Evolutionary conservation across 192 early-diverging fungal genomes (phyloP).

Genomic region (Umbelopsis ramanniana): DNA sequence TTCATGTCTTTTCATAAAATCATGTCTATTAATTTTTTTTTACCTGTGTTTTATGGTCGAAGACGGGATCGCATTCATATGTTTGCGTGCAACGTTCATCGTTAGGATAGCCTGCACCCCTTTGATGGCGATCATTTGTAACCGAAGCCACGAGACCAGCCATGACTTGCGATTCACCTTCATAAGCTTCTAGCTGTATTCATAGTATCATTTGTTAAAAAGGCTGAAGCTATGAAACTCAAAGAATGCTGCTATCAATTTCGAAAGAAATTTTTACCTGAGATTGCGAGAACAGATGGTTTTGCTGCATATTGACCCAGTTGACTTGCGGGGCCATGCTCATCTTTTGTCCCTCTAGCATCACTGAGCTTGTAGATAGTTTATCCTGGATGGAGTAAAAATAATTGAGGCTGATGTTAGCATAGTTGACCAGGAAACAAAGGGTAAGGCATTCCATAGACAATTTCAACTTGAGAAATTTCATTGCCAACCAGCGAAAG

Average conservation of each 20-base stretch:
- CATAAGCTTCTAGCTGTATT: conserved; percentile 12
- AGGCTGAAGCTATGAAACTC: neutral
- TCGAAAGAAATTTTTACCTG: neutral
- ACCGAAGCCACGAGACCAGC: conserved; percentile 19
- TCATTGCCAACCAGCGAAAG: neutral
- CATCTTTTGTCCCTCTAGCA: conserved; percentile 8
- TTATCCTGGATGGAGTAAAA: neutral
- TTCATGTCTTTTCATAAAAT: neutral
- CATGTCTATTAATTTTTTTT: neutral
- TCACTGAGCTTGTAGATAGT: neutral
- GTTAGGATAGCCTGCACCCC: conserved; percentile 8
- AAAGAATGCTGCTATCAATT: neutral
- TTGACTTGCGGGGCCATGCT: neutral
- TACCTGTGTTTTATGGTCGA: neutral
- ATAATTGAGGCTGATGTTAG: neutral
- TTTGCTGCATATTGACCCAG: conserved; percentile 2
- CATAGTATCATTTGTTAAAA: neutral
- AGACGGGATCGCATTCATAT: neutral
- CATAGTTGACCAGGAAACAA: neutral
- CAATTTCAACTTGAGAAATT: neutral
- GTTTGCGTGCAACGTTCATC: neutral
- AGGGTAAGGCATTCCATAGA: neutral
- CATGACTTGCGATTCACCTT: conserved; percentile 11
- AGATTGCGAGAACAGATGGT: conserved; percentile 11
- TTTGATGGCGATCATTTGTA: neutral